Evolutionary conservation across 257 asterid species (phyloP).

Genomic region (Osmanthus fragrans): DNA sequence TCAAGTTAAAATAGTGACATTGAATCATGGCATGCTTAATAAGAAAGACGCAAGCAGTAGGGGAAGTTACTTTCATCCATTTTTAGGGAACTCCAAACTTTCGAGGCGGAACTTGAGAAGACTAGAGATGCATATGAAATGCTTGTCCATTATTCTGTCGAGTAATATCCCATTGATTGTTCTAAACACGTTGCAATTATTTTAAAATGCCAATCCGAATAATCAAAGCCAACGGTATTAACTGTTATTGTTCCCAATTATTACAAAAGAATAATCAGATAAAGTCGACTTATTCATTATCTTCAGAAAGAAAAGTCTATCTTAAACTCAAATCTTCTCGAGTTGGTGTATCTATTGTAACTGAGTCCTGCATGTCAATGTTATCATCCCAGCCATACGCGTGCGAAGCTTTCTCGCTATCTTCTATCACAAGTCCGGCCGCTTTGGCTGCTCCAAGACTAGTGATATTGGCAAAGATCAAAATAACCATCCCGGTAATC

Average conservation of each 20-base stretch:
- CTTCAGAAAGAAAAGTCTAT: not conserved
- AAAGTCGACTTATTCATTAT: constrained; percentile 32
- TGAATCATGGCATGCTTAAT: no score
- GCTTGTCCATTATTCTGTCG: no score
- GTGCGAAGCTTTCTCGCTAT: constrained; percentile 46
- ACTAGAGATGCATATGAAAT: no score
- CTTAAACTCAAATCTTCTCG: constrained; percentile 40
- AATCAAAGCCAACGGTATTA: not conserved
- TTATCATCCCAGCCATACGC: constrained; percentile 30
- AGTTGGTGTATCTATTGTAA: constrained; percentile 17
- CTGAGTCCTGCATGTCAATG: constrained; percentile 15
- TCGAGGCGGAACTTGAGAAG: no score
- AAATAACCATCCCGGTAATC: constrained; percentile 46
- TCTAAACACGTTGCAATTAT: not conserved
- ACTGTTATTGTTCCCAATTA: constrained; percentile 10
- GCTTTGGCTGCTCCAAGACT: constrained; percentile 75
- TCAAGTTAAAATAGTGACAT: no score
- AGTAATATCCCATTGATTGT: no score
- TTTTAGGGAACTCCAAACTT: no score
- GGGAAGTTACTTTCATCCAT: no score
- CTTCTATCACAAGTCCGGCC: constrained; percentile 58
- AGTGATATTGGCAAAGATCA: constrained; percentile 77
- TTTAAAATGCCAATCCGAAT: not conserved
- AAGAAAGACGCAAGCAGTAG: no score
- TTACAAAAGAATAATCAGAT: constrained; percentile 35